phyloP scores from a whole-genome alignment of 495 filamentous ascomycete species.

The Trichocladium antarcticum region DNA sequence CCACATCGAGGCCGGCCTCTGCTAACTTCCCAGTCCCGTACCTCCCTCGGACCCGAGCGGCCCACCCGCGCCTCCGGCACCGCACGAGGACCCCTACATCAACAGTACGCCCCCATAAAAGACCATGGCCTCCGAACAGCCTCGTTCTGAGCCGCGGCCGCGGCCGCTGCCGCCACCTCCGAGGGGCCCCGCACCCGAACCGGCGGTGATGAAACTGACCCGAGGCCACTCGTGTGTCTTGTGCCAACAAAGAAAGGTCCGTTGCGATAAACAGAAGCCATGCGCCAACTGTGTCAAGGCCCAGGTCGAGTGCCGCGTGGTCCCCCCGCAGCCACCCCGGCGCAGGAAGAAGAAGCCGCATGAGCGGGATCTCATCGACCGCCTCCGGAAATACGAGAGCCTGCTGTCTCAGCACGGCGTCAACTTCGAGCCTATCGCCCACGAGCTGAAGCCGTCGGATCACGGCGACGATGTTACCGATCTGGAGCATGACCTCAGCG shows the following conservation, averaged over 20 bases:
- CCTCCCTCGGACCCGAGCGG: constrained; percentile 19
- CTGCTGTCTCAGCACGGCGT: constrained; percentile 43
- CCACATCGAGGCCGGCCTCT: too few relatives aligned
- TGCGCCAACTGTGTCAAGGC: constrained; percentile 57
- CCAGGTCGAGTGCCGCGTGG: constrained; percentile 47
- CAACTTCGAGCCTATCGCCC: constrained; percentile 34
- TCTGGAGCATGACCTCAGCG: constrained; percentile 37
- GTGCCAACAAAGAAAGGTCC: constrained; percentile 57
- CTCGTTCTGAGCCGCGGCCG: constrained; percentile 22
- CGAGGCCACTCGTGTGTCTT: constrained; percentile 51
- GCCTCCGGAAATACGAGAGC: constrained; percentile 45
- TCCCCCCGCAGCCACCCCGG: constrained; percentile 47
- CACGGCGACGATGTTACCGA: constrained; percentile 39
- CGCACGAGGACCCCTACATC: not conserved
- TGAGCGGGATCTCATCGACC: constrained; percentile 41
- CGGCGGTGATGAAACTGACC: constrained; percentile 39
- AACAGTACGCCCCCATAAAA: constrained; percentile 1
- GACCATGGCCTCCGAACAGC: constrained; percentile 24
- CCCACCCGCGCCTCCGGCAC: constrained; percentile 5
- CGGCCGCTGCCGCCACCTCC: constrained; percentile 28
- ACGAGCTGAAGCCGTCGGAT: constrained; percentile 33
- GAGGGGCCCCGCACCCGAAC: constrained; percentile 21
- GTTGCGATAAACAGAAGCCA: constrained; percentile 53
- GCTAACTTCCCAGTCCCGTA: too few relatives aligned
- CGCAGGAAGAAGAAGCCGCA: constrained; percentile 48